A percentile compares a stretch with the other conserved stretches of the same genome.
phyloP scores from a whole-genome alignment of 2,329 filamentous ascomycete genomes.

The Cladophialophora yegresii region DNA sequence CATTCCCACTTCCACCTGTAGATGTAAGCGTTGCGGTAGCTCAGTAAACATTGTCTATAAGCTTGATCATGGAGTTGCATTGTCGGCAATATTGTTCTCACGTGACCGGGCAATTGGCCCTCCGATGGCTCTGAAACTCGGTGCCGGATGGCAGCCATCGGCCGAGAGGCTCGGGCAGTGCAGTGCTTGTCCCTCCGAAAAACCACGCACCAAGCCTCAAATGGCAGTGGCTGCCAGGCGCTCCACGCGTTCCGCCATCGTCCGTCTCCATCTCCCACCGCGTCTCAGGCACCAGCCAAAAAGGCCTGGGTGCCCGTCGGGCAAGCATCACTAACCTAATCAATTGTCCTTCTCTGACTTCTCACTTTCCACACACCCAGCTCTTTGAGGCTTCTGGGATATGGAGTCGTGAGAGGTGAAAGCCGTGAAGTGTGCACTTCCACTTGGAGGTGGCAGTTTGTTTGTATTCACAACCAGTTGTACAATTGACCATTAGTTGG shows the following conservation, averaged over 20 bases:
- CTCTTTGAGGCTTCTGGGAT: slow-evolving; percentile 16
- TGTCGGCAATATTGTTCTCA: neutral
- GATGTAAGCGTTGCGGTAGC: neutral
- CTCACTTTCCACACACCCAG: neutral
- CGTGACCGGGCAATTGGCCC: neutral
- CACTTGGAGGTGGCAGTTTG: slow-evolving; percentile 15
- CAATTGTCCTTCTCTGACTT: slow-evolving; percentile 4
- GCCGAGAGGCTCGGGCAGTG: slow-evolving; percentile 15
- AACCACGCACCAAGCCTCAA: slow-evolving; percentile 7
- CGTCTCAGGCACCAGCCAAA: slow-evolving; percentile 29
- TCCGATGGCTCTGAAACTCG: slow-evolving; percentile 13
- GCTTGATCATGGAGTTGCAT: neutral
- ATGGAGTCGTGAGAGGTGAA: slow-evolving; percentile 27
- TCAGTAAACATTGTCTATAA: neutral
- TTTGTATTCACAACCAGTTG: slow-evolving; percentile 8
- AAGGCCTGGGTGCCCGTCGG: neutral
- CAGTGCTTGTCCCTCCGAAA: slow-evolving; percentile 4
- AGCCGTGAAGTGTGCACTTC: slow-evolving; percentile 15
- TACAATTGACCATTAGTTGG: slow-evolving; percentile 10
- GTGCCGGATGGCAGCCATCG: slow-evolving; percentile 32
- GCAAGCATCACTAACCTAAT: slow-evolving; percentile 1
- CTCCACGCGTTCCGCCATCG: slow-evolving; percentile 1
- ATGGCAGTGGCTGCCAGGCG: slow-evolving; percentile 8
- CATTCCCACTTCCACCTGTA: neutral
- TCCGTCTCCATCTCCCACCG: neutral